Conservation (phyloP, 1,139 yeast genomes). For the Pichia sp. region DNA sequence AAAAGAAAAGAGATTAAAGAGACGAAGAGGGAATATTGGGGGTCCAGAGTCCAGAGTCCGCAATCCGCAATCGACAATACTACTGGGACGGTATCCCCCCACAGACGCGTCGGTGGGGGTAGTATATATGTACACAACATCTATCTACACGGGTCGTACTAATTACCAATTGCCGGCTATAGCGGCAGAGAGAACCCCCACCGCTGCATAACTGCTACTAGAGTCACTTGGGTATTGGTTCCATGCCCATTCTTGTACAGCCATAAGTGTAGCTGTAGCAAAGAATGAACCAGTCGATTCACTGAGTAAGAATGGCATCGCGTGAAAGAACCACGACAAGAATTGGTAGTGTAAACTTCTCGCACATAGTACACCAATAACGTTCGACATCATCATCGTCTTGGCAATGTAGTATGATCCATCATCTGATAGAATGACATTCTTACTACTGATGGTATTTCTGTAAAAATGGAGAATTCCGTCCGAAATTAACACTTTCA, state of each 20-base stretch:
- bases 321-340: slow-evolving; percentile 87
- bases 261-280: no score
- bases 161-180: slow-evolving; percentile 7
- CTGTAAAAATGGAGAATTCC: slow-evolving; percentile 27
- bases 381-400: slow-evolving; percentile 52
- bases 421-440: slow-evolving; percentile 27
- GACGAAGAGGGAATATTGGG: no score
- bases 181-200: neutral
- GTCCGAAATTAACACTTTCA: slow-evolving; percentile 32
- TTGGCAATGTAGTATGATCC: slow-evolving; percentile 48
- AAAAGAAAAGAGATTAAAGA: no score
- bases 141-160: no score
- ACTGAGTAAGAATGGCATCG: slow-evolving; percentile 68
- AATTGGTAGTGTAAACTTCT: slow-evolving; percentile 91
- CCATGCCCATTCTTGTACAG: slow-evolving; percentile 66
- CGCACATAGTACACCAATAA: slow-evolving; percentile 72
- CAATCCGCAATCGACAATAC: no score
- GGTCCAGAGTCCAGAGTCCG: no score
- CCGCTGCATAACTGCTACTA: slow-evolving; percentile 31
- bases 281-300: no score
- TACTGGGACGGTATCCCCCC: no score
- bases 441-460: slow-evolving; percentile 31
- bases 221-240: slow-evolving; percentile 55
- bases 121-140: no score
- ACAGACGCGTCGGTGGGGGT: no score